Conservation (phyloP, 2,329 filamentous ascomycete genomes). For the Aspergillus sp. region DNA sequence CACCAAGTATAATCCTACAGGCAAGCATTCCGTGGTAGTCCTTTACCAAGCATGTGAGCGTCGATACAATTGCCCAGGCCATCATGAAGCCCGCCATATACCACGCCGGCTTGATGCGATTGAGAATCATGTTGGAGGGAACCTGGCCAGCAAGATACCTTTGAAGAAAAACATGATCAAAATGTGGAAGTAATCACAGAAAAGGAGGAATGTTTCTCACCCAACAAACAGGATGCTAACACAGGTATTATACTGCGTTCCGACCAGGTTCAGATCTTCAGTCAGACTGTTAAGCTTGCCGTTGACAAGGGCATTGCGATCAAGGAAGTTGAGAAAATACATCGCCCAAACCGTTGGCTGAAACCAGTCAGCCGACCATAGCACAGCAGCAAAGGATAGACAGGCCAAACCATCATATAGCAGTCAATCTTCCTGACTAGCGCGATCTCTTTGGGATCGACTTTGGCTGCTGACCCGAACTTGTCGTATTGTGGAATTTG, state of each 20-base stretch:
- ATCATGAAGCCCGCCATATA: constrained; percentile 19
- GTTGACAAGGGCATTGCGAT: constrained; percentile 23
- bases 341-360: constrained; percentile 15
- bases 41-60: constrained; percentile 12
- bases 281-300: constrained; percentile 15
- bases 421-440: constrained; percentile 16
- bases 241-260: constrained; percentile 47
- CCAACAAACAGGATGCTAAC: constrained; percentile 47
- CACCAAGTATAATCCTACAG: constrained; percentile 40
- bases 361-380: neutral
- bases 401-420: constrained; percentile 11
- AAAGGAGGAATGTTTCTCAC: constrained; percentile 10
- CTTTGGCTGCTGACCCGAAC: constrained; percentile 8
- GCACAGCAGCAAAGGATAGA: neutral
- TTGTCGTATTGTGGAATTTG: constrained; percentile 5
- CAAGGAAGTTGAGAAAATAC: constrained; percentile 24
- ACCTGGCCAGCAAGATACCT: constrained; percentile 30
- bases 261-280: constrained; percentile 43
- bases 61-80: constrained; percentile 18
- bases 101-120: constrained; percentile 31
- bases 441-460: constrained; percentile 11
- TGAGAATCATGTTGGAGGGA: constrained; percentile 44
- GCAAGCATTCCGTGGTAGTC: constrained; percentile 16
- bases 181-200: constrained; percentile 4
- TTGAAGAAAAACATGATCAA: neutral